Conservation (phyloP, 73 alveolate species). For the Paramecium tetraurelia region DNA sequence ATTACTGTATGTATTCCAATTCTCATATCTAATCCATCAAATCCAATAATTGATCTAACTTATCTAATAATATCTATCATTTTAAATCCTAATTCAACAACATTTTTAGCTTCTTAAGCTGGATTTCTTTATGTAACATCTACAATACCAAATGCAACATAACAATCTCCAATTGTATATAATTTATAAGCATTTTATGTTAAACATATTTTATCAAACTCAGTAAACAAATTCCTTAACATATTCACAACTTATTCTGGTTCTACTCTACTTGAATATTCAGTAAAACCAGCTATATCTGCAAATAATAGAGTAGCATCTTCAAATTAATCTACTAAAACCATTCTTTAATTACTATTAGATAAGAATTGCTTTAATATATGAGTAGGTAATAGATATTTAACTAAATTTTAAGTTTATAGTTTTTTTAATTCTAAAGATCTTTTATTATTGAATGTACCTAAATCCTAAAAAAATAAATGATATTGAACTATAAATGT, state of each 20-base stretch:
- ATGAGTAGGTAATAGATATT: constrained; percentile 54
- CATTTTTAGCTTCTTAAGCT: constrained; percentile 81
- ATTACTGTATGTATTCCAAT: constrained; percentile 75
- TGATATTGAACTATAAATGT: background rate
- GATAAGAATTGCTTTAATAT: constrained; percentile 60
- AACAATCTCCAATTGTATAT: constrained; percentile 89
- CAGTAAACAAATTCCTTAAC: constrained; percentile 77
- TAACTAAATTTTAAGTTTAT: constrained; percentile 1
- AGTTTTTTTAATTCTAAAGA: constrained; percentile 19
- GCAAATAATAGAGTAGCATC: constrained; percentile 85
- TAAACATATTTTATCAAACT: constrained; percentile 79
- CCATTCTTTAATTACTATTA: constrained; percentile 72
- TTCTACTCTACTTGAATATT: constrained; percentile 75
- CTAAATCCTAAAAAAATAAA: constrained; percentile 14
- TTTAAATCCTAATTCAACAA: constrained; percentile 80
- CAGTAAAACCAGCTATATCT: constrained; percentile 87
- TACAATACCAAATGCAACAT: constrained; percentile 86
- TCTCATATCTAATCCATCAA: constrained; percentile 77
- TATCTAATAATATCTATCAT: constrained; percentile 84
- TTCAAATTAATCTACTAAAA: constrained; percentile 75
- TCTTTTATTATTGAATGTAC: constrained; percentile 40
- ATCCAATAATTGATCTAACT: constrained; percentile 73
- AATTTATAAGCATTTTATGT: constrained; percentile 78
- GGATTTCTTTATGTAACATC: constrained; percentile 80
- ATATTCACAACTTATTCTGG: constrained; percentile 83